Percentiles rank a stretch among this genome's conserved stretches.
phyloP scores from a whole-genome alignment of 306 rosid genomes.

The Cyclanthera cordifolia region DNA sequence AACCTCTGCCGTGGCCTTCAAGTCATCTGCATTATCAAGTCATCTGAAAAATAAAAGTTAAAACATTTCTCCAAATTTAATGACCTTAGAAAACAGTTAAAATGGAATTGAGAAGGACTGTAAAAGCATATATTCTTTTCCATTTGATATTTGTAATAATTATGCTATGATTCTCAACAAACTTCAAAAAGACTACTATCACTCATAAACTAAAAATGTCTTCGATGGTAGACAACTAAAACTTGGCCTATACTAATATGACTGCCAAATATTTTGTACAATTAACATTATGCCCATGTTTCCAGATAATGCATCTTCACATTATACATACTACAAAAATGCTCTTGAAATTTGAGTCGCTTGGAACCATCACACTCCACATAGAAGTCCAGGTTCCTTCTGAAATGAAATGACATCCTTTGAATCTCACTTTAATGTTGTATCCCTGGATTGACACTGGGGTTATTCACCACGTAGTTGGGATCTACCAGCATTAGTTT shows the following conservation, averaged over 20 bases:
- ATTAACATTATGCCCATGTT: neutral
- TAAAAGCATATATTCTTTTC: constrained; percentile 7
- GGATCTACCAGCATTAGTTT: neutral
- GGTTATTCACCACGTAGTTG: neutral
- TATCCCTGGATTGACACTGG: neutral
- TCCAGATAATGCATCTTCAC: constrained; percentile 9
- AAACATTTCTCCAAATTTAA: neutral
- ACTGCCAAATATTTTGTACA: constrained; percentile 13
- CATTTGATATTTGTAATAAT: constrained; percentile 4
- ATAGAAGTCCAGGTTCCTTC: neutral
- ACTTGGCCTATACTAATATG: constrained; percentile 13
- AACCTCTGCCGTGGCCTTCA: constrained; percentile 8
- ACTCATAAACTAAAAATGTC: constrained; percentile 4
- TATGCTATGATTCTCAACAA: constrained; percentile 8
- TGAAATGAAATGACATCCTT: neutral
- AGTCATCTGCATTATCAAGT: neutral
- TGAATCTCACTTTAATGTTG: neutral
- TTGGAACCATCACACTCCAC: constrained; percentile 8
- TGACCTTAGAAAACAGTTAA: no score
- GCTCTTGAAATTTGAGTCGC: constrained; percentile 1
- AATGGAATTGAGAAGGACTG: neutral
- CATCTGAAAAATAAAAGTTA: neutral
- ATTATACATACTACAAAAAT: constrained; percentile 13
- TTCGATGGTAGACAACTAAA: neutral
- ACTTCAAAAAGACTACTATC: neutral